phyloP scores from a whole-genome alignment of 2,329 filamentous ascomycete species.

The Fusarium pseudoanthophilum region DNA sequence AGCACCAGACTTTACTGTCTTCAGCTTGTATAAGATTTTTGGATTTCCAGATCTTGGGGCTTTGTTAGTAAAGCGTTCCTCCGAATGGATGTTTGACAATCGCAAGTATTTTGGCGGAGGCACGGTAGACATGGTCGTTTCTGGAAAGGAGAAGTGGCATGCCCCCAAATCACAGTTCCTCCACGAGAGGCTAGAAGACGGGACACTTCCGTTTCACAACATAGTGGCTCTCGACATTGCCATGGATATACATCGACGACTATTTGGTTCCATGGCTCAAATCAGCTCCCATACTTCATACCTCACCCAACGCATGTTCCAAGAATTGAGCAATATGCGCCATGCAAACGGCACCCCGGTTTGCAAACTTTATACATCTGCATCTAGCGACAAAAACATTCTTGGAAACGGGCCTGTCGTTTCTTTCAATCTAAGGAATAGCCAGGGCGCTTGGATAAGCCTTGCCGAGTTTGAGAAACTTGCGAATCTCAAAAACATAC shows the following conservation, averaged over 20 bases:
- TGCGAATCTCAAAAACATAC: slow-evolving; percentile 79
- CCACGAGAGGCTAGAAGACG: slow-evolving; percentile 89
- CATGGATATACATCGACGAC: slow-evolving; percentile 71
- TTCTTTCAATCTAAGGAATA: slow-evolving; percentile 83
- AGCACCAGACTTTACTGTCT: slow-evolving; percentile 84
- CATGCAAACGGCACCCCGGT: slow-evolving; percentile 76
- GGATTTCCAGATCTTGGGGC: slow-evolving; percentile 93
- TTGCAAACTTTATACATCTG: slow-evolving; percentile 71
- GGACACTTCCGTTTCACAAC: slow-evolving; percentile 88
- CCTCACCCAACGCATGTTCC: slow-evolving; percentile 68
- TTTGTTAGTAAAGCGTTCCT: slow-evolving; percentile 80
- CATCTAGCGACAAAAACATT: slow-evolving; percentile 33
- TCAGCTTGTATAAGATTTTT: slow-evolving; percentile 98
- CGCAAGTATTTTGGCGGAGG: slow-evolving; percentile 92
- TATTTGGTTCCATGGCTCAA: slow-evolving; percentile 77
- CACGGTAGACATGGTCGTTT: slow-evolving; percentile 90
- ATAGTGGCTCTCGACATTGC: slow-evolving; percentile 86
- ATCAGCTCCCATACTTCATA: slow-evolving; percentile 77
- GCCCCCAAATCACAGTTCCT: slow-evolving; percentile 75
- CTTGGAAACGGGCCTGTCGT: slow-evolving; percentile 76
- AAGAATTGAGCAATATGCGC: slow-evolving; percentile 66
- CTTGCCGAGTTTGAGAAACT: slow-evolving; percentile 89
- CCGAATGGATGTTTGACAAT: slow-evolving; percentile 70
- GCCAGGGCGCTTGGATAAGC: slow-evolving; percentile 77
- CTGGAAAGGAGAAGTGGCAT: slow-evolving; percentile 84